phyloP scores from a whole-genome alignment of 225 moss, liverwort and hornwort genomes.

The Climacium dendroides region DNA sequence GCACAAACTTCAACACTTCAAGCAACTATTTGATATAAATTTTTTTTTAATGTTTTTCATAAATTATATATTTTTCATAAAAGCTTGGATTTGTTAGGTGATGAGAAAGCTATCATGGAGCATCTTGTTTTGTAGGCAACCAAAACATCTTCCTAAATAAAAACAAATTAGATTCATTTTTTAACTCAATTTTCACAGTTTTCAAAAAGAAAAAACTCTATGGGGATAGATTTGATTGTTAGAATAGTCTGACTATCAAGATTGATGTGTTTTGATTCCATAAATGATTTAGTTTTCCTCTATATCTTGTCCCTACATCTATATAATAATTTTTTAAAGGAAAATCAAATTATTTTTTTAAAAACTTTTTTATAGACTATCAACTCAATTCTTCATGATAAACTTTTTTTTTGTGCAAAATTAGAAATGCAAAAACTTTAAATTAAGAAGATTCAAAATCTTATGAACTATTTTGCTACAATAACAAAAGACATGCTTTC shows the following conservation, averaged over 20 bases:
- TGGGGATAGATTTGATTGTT: too few species aligned
- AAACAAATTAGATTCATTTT: too few species aligned
- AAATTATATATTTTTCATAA: background rate
- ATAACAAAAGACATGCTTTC: background rate
- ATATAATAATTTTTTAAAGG: background rate
- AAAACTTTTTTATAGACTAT: background rate
- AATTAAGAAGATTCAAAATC: background rate
- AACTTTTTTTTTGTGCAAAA: background rate
- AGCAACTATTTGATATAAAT: too few species aligned
- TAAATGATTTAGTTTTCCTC: background rate
- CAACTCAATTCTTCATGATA: background rate
- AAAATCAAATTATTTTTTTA: background rate
- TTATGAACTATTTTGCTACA: rapidly evolving
- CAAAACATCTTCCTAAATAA: background rate
- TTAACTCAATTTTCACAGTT: background rate
- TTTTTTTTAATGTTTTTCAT: too few species aligned
- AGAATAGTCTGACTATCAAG: too few species aligned
- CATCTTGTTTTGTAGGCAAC: background rate
- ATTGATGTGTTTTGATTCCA: background rate
- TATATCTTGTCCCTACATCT: background rate
- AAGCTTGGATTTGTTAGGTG: too few species aligned
- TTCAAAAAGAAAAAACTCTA: background rate
- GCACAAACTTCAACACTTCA: rapidly evolving
- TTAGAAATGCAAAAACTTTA: background rate
- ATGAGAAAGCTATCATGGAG: background rate